Conservation (phyloP, 495 filamentous ascomycete genomes). For the Penicillium egyptiacum region DNA sequence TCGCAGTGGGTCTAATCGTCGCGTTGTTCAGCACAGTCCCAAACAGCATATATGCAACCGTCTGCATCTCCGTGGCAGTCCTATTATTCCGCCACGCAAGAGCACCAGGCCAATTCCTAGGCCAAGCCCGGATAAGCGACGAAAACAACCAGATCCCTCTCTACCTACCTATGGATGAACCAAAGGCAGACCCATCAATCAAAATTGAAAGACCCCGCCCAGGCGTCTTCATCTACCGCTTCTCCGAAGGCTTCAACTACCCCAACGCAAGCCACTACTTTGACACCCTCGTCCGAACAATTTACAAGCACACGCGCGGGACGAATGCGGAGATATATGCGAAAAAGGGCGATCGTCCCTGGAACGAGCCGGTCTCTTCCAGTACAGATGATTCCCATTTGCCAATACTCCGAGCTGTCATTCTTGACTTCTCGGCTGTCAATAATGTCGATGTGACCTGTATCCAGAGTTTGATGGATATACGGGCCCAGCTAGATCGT, state of each 20-base stretch:
- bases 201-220: slow-evolving; percentile 75
- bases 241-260: slow-evolving; percentile 92
- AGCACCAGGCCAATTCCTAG: slow-evolving; percentile 79
- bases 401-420: slow-evolving; percentile 82
- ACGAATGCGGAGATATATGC: slow-evolving; percentile 63
- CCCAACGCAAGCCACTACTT: slow-evolving; percentile 86
- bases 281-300: slow-evolving; percentile 67
- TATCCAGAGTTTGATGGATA: slow-evolving; percentile 88
- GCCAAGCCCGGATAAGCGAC: slow-evolving; percentile 57
- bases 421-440: slow-evolving; percentile 89
- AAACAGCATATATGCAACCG: slow-evolving; percentile 83
- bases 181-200: slow-evolving; percentile 80
- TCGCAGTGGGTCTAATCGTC: slow-evolving; percentile 88
- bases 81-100: slow-evolving; percentile 79
- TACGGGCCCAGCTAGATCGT: slow-evolving; percentile 90
- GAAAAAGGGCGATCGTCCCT: slow-evolving; percentile 77
- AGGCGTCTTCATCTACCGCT: slow-evolving; percentile 92
- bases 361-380: slow-evolving; percentile 85
- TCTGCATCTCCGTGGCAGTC: slow-evolving; percentile 67
- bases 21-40: slow-evolving; percentile 84
- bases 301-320: slow-evolving; percentile 71
- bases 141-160: slow-evolving; percentile 55
- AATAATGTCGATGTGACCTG: slow-evolving; percentile 94
- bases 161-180: slow-evolving; percentile 79
- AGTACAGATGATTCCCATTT: slow-evolving; percentile 51